Base-by-base conservation (phyloP, 176 grass and related monocot species). In the Oryza meridionalis region DNA sequence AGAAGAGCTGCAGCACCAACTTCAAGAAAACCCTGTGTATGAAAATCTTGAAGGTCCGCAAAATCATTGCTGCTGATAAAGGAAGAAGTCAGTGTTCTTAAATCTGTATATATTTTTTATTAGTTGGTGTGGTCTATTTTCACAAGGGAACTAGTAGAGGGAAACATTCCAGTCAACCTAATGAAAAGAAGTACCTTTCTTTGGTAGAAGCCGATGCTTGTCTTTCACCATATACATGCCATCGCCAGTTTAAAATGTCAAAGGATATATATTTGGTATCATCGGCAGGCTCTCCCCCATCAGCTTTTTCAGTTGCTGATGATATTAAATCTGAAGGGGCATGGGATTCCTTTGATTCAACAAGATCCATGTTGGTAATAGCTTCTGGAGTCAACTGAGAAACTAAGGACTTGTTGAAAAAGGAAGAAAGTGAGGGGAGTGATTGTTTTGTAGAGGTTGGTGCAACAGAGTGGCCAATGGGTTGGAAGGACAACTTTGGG, bases 1-100 rank as follows among this genome's bases (percentile, higher is more conserved):
- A 98, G 82, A 87, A 98, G 91, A 88, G 93, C 89, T 83, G 96
- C 96, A 47, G 96, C 93, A 64, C 96, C 96, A 37, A 92, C 89
- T 87, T 98, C 96, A 72, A 91, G 80, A 72, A 94, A 89, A 74
- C 80, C 75, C 29, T 90, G 86, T 65, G 81, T 88, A 84, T 76
- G 88, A 84, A 91, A 89, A 82, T 93, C 82, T 85, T 88, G 89
- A 76, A 88, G 72, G 70, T 66, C 81, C 81, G 53, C 83, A 89
- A 85, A 76, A 82, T 87, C 82, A 82, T 81, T 83, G 83, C 91
- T 95, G 77, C 40, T 79, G 78, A 79, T 81, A 77, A 84, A 81
- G 75, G 67, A 84, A 82, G 21, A 58, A 46, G 46, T 80, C 47
- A 89, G 61, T 44, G 38, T 73, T 79, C 21, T 27, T 16, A 37